Evolutionary conservation across 306 rosid species (phyloP).

Genomic region (Malus domestica): DNA sequence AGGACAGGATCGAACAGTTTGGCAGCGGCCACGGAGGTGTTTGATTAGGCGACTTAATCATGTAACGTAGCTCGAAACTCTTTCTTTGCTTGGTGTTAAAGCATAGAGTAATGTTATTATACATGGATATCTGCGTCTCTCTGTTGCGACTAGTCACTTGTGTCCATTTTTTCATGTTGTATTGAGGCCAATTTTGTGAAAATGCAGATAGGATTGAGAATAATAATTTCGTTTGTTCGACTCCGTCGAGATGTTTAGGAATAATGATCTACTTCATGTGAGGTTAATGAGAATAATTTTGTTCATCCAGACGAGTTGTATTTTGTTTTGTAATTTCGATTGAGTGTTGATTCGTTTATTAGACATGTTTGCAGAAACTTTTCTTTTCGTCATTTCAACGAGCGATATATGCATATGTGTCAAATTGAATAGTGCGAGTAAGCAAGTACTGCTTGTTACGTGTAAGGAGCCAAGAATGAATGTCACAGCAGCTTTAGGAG

Average conservation of each 20-base stretch:
- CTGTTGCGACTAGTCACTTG: background rate
- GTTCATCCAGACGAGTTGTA: background rate
- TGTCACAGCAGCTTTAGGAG: too few relatives aligned
- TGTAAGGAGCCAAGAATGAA: too few relatives aligned
- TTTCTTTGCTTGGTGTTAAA: background rate
- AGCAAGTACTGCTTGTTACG: too few relatives aligned
- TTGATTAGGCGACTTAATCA: background rate
- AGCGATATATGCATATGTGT: too few relatives aligned
- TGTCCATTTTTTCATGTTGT: background rate
- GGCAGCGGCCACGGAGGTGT: slow-evolving; percentile 10
- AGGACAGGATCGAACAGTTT: slow-evolving; percentile 39
- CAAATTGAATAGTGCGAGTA: too few relatives aligned
- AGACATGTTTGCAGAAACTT: background rate
- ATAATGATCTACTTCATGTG: background rate
- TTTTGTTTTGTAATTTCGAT: background rate
- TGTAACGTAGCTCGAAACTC: background rate
- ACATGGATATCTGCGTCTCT: background rate
- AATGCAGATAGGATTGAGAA: slow-evolving; percentile 3
- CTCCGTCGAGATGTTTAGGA: background rate
- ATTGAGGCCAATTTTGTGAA: background rate
- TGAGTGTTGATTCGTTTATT: background rate
- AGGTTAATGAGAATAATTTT: background rate
- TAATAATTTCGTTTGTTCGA: background rate
- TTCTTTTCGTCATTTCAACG: background rate
- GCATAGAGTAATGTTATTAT: background rate